A percentile compares a stretch with the other conserved stretches of the same genome.
Evolutionary conservation across 2,329 filamentous ascomycete genomes (phyloP).

Genomic region (Diaporthe aspalathi): DNA sequence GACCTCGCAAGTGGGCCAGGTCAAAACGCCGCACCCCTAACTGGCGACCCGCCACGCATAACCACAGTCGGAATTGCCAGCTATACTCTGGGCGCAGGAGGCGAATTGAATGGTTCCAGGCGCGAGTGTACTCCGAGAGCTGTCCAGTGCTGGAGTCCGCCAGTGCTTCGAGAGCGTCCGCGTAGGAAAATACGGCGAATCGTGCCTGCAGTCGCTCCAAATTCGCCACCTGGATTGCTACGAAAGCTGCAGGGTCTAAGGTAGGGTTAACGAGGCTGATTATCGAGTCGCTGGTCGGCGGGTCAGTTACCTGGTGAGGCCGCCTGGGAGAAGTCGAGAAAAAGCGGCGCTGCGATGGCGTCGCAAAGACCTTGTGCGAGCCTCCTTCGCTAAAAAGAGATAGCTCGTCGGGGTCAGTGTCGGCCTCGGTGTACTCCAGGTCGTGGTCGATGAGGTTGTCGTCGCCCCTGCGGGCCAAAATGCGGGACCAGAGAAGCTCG

Average conservation of each 20-base stretch:
- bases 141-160: slow-evolving; percentile 12
- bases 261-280: slow-evolving; percentile 37
- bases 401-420: slow-evolving; percentile 37
- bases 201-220: slow-evolving; percentile 36
- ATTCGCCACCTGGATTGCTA: slow-evolving; percentile 21
- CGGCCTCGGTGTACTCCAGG: slow-evolving; percentile 41
- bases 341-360: slow-evolving; percentile 39
- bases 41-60: slow-evolving; percentile 45
- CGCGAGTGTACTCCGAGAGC: slow-evolving; percentile 27
- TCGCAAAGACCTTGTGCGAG: slow-evolving; percentile 31
- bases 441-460: slow-evolving; percentile 35
- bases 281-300: slow-evolving; percentile 26
- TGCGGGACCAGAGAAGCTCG: slow-evolving; percentile 62
- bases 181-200: slow-evolving; percentile 11
- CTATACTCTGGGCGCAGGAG: slow-evolving; percentile 47
- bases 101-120: slow-evolving; percentile 44
- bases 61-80: slow-evolving; percentile 49
- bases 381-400: slow-evolving; percentile 36
- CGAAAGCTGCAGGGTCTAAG: slow-evolving; percentile 34
- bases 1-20: slow-evolving; percentile 42
- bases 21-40: slow-evolving; percentile 36
- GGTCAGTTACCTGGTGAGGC: slow-evolving; percentile 37
- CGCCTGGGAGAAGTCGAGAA: slow-evolving; percentile 42
- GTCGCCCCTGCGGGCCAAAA: slow-evolving; percentile 46
- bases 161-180: slow-evolving; percentile 32